phyloP scores from a whole-genome alignment of 106 monocot species.

The Dactylorhiza incarnata region DNA sequence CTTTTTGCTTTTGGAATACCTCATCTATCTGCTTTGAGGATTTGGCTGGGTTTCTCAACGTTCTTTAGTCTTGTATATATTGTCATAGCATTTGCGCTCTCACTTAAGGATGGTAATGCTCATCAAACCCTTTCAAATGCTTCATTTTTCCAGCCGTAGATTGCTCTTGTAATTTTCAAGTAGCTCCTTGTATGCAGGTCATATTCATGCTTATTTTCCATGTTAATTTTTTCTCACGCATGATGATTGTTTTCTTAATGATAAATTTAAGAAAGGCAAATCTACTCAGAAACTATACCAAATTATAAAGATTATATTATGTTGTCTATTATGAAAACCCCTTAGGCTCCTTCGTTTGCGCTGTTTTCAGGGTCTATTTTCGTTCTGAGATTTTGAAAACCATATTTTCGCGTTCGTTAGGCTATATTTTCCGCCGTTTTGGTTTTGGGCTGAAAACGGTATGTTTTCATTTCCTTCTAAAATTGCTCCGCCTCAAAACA shows the following conservation, averaged over 20 bases:
- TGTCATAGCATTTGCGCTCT: slow-evolving; percentile 56
- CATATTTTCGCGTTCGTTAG: no score
- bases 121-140: neutral
- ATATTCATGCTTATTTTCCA: neutral
- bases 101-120: slow-evolving; percentile 68
- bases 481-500: no score
- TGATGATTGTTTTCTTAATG: neutral
- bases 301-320: no score
- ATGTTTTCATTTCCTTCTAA: no score
- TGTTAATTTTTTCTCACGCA: neutral
- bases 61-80: slow-evolving; percentile 82
- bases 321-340: no score
- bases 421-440: no score
- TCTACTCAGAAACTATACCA: no score
- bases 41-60: slow-evolving; percentile 94
- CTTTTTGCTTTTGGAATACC: slow-evolving; percentile 96
- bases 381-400: no score
- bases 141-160: neutral
- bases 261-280: neutral
- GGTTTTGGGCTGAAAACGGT: no score
- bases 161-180: neutral
- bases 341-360: no score
- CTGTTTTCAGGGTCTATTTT: no score
- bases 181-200: neutral
- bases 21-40: slow-evolving; percentile 75